Conservation (phyloP, 345 rosid species). For the Garcia nutans region DNA sequence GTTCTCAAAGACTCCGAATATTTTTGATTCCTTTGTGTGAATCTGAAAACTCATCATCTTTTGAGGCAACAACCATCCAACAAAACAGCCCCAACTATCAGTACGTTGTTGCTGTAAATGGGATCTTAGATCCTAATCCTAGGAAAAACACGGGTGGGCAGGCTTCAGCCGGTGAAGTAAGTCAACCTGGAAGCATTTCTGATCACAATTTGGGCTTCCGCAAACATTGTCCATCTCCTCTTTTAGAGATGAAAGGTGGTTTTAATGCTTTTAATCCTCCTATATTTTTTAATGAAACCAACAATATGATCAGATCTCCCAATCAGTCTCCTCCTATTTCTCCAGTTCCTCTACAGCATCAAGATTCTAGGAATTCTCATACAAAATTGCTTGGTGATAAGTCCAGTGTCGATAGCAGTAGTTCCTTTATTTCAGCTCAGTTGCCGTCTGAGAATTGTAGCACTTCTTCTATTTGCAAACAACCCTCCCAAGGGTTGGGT, state of each 20-base stretch:
- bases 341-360: constrained; percentile 39
- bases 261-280: constrained; percentile 26
- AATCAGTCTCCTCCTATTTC: constrained; percentile 48
- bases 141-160: constrained; percentile 32
- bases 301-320: constrained; percentile 29
- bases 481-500: constrained; percentile 15
- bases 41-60: constrained; percentile 35
- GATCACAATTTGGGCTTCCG: constrained; percentile 32
- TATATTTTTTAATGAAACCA: constrained; percentile 26
- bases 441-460: constrained; percentile 32
- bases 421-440: constrained; percentile 45
- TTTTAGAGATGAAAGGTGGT: constrained; percentile 36
- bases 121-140: constrained; percentile 40
- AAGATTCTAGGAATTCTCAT: constrained; percentile 36
- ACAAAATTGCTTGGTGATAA: constrained; percentile 34
- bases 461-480: constrained; percentile 22
- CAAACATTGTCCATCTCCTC: constrained; percentile 25
- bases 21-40: constrained; percentile 62
- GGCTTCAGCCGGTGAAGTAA: constrained; percentile 37
- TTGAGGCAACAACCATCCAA: constrained; percentile 38
- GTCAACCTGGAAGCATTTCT: constrained; percentile 30
- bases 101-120: constrained; percentile 47
- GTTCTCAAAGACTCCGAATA: constrained; percentile 57
- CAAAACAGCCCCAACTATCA: constrained; percentile 43
- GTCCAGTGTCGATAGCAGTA: constrained; percentile 52